A percentile compares a stretch with the other conserved stretches of the same genome.
These are phyloP conservation scores for Ocimum tenuiflorum DNA, from an alignment of 257 asterid species.

Conservation along the genomic window DNA sequence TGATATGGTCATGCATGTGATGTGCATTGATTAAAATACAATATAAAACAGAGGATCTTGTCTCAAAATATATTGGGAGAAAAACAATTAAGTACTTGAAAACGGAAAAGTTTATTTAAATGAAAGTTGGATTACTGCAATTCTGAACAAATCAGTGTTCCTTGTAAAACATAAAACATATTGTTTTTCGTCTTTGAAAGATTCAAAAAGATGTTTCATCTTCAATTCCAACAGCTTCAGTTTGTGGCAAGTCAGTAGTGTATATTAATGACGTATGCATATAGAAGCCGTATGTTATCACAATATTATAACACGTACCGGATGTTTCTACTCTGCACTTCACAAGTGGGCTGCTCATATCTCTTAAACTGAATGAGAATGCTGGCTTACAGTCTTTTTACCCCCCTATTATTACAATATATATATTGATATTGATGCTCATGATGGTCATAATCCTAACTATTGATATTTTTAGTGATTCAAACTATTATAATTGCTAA, in stretches of 20 bases:
- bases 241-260: no score
- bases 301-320: neutral
- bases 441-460: neutral
- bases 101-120: neutral
- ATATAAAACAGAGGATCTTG: neutral
- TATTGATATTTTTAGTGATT: neutral
- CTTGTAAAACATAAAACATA: neutral
- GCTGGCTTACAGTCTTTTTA: neutral
- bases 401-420: constrained; percentile 14
- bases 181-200: neutral
- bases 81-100: neutral
- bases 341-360: constrained; percentile 9
- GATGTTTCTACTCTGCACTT: constrained; percentile 9
- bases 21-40: neutral
- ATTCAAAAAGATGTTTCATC: neutral
- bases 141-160: neutral
- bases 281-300: neutral
- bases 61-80: neutral
- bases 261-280: neutral
- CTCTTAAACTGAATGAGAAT: neutral
- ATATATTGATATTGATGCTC: constrained; percentile 5
- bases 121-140: neutral
- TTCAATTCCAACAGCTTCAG: neutral
- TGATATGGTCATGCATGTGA: neutral
- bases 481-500: neutral